Evolutionary conservation across 352 stramenopile species (phyloP).

Genomic region (Phytophthora uliginosa): DNA sequence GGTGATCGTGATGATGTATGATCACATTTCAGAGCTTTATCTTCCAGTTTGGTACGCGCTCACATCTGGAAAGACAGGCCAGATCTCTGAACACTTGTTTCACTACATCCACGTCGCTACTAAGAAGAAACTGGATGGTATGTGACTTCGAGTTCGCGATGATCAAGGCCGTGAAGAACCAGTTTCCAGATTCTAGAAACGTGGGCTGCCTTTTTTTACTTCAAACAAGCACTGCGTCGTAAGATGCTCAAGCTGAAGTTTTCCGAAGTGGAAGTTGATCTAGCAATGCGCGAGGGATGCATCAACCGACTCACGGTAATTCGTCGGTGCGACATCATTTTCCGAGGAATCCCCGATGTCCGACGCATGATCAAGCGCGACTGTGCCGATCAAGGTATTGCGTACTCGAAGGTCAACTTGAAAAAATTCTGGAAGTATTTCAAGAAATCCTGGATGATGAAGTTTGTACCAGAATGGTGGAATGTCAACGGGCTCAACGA

Average conservation of each 20-base stretch:
- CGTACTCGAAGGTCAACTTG: neutral
- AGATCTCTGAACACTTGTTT: slow-evolving; percentile 2
- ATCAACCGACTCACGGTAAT: slow-evolving; percentile 11
- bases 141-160: slow-evolving; percentile 18
- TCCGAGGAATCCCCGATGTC: neutral
- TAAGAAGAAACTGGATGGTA: slow-evolving; percentile 6
- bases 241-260: slow-evolving; percentile 20
- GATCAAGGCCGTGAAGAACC: slow-evolving; percentile 9
- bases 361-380: neutral
- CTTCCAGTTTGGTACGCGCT: slow-evolving; percentile 12
- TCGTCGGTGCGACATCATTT: neutral
- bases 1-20: slow-evolving; percentile 17
- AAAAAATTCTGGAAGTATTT: neutral
- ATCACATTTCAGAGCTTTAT: slow-evolving; percentile 12
- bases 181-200: slow-evolving; percentile 21
- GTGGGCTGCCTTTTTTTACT: slow-evolving; percentile 14
- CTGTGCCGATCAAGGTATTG: neutral
- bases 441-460: slow-evolving; percentile 15
- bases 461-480: neutral
- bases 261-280: neutral
- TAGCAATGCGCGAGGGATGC: slow-evolving; percentile 5
- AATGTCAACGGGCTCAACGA: neutral
- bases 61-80: slow-evolving; percentile 5
- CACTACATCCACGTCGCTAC: slow-evolving; percentile 1
- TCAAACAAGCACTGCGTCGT: slow-evolving; percentile 14